phyloP scores from a whole-genome alignment of 148 eudicot species.

The Selenicereus undatus region DNA sequence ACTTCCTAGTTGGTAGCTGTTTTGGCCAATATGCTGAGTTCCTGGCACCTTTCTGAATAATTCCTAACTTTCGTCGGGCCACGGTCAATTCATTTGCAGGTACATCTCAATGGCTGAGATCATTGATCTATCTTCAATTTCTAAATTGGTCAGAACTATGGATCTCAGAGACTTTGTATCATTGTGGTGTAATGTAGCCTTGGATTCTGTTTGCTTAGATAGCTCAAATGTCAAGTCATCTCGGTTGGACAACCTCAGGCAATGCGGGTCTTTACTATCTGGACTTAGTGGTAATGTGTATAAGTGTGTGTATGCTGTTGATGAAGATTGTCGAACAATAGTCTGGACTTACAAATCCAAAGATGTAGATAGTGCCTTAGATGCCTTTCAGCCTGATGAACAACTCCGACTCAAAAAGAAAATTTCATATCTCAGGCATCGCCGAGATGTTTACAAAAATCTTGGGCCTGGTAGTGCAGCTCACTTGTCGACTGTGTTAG shows the following conservation, averaged over 20 bases:
- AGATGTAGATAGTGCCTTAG: constrained; percentile 55
- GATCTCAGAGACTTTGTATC: constrained; percentile 72
- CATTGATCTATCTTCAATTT: constrained; percentile 61
- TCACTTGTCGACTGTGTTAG: constrained; percentile 50
- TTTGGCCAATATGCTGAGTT: not conserved
- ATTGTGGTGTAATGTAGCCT: constrained; percentile 56
- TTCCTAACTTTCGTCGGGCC: not conserved
- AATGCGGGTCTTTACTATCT: constrained; percentile 68
- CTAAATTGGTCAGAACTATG: constrained; percentile 45
- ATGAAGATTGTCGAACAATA: constrained; percentile 76
- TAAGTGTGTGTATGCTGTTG: constrained; percentile 55
- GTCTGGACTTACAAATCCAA: constrained; percentile 75
- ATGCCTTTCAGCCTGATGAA: constrained; percentile 89
- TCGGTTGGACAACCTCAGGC: constrained; percentile 38
- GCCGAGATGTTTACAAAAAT: constrained; percentile 57
- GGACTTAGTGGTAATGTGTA: constrained; percentile 47
- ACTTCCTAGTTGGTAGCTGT: not conserved
- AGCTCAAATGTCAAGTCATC: constrained; percentile 32
- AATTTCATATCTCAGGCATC: constrained; percentile 59
- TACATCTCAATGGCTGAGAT: constrained; percentile 76
- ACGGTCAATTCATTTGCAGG: constrained; percentile 52
- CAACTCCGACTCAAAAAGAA: constrained; percentile 74
- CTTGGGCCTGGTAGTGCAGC: constrained; percentile 77
- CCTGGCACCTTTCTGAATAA: not conserved
- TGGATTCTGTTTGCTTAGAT: constrained; percentile 44